Percentiles rank a stretch among this genome's conserved stretches.
phyloP scores from a whole-genome alignment of 2,329 filamentous ascomycete genomes.

The Neopestalotiopsis sp. region DNA sequence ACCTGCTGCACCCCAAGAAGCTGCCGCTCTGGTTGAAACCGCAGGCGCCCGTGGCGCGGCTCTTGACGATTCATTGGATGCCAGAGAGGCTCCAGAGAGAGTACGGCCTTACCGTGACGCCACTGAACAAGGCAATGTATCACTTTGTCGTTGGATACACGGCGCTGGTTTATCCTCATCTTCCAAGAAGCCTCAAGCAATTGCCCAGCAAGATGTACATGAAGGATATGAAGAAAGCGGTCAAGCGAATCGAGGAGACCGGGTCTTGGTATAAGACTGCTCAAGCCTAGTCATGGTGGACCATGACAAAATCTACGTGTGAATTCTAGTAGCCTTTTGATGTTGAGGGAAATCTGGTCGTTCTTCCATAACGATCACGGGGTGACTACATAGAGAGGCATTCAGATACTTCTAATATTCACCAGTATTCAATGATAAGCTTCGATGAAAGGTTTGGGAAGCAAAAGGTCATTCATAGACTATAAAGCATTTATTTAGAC shows the following conservation, averaged over 20 bases:
- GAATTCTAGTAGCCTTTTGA: too few species aligned
- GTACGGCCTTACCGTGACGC: constrained; percentile 32
- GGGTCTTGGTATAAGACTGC: constrained; percentile 25
- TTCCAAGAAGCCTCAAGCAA: constrained; percentile 31
- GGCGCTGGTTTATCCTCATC: constrained; percentile 28
- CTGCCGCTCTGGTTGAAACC: constrained; percentile 31
- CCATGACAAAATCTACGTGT: neutral
- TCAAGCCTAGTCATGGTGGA: neutral
- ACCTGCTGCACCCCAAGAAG: constrained; percentile 34
- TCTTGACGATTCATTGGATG: constrained; percentile 35
- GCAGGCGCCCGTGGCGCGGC: constrained; percentile 32
- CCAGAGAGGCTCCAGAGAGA: constrained; percentile 32
- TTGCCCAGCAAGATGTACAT: constrained; percentile 34
- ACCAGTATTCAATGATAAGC: too few species aligned
- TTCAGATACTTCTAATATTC: too few species aligned
- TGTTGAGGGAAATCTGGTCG: too few species aligned
- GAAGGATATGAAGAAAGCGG: constrained; percentile 36
- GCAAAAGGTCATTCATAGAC: too few species aligned
- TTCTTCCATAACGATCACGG: too few species aligned
- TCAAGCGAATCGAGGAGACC: constrained; percentile 22
- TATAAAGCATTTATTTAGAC: too few species aligned
- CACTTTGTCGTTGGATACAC: constrained; percentile 26
- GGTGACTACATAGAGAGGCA: too few species aligned
- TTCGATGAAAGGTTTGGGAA: too few species aligned
- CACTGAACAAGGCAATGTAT: constrained; percentile 25